Conservation (phyloP, 176 grass and related monocot genomes). For the Avena insularis region DNA sequence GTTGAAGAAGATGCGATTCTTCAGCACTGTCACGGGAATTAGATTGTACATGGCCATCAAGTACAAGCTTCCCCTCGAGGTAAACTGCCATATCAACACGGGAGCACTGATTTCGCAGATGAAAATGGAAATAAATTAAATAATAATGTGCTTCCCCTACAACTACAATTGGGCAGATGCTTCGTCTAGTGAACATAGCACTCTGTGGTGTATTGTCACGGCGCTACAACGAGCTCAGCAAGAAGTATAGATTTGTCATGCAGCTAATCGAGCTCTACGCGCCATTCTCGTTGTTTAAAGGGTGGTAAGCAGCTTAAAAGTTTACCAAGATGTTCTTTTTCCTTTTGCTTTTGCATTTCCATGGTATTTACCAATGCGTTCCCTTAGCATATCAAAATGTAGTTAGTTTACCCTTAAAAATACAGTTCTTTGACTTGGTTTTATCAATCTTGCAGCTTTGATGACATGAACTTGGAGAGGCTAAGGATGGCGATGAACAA, state of each 20-base stretch:
- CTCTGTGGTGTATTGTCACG: neutral
- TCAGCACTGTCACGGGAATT: neutral
- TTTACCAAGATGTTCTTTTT: too few species aligned
- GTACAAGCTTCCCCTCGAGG: neutral
- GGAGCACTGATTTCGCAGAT: neutral
- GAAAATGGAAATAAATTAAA: neutral
- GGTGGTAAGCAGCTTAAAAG: neutral
- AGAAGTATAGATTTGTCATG: neutral
- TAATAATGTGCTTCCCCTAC: neutral
- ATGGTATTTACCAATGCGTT: too few species aligned
- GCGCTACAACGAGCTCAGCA: neutral
- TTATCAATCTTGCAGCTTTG: too few species aligned
- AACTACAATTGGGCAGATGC: neutral
- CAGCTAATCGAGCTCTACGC: neutral
- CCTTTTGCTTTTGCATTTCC: too few species aligned
- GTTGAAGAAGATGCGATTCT: neutral
- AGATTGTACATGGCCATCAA: neutral
- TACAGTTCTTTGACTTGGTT: too few species aligned
- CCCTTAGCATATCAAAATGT: neutral
- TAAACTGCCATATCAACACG: neutral
- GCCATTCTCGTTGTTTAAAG: neutral
- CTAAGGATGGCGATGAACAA: too few species aligned
- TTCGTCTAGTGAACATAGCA: neutral
- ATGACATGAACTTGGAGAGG: too few species aligned
- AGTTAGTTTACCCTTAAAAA: too few species aligned